phyloP scores from a whole-genome alignment of 495 filamentous ascomycete species.

The Elaphomyces granulatus region DNA sequence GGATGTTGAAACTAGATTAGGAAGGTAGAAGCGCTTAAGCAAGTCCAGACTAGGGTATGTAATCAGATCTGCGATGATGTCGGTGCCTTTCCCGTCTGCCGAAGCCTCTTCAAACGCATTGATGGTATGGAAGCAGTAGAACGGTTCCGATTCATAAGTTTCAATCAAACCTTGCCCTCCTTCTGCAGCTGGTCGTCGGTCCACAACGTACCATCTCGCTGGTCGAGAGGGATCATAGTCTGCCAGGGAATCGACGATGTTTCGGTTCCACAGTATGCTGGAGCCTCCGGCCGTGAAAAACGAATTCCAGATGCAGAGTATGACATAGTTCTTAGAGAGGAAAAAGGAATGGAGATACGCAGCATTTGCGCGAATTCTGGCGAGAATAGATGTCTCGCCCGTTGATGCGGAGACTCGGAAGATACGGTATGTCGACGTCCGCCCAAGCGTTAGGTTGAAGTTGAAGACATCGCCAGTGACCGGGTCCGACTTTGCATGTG shows the following conservation, averaged over 20 bases:
- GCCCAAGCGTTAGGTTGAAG: slow-evolving; percentile 47
- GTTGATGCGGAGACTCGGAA: slow-evolving; percentile 46
- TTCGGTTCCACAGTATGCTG: slow-evolving; percentile 39
- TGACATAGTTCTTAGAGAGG: slow-evolving; percentile 46
- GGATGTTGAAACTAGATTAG: slow-evolving; percentile 38
- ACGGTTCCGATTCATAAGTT: slow-evolving; percentile 41
- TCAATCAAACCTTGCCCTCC: slow-evolving; percentile 40
- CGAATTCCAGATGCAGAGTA: slow-evolving; percentile 52
- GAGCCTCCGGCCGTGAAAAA: slow-evolving; percentile 32
- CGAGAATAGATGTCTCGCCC: slow-evolving; percentile 54
- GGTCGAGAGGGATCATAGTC: slow-evolving; percentile 34
- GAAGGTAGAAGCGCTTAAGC: slow-evolving; percentile 38
- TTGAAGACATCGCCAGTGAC: slow-evolving; percentile 64
- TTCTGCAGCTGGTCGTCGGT: slow-evolving; percentile 24
- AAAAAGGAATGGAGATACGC: slow-evolving; percentile 68
- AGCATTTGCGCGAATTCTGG: slow-evolving; percentile 39
- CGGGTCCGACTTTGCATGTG: slow-evolving; percentile 58
- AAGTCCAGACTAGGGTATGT: slow-evolving; percentile 40
- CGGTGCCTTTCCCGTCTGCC: slow-evolving; percentile 20
- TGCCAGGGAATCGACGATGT: slow-evolving; percentile 41
- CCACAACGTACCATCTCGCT: slow-evolving; percentile 56
- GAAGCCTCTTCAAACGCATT: slow-evolving; percentile 55
- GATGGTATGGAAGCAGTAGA: slow-evolving; percentile 64
- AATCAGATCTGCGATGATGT: slow-evolving; percentile 45
- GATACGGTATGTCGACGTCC: slow-evolving; percentile 42